Base-by-base conservation (phyloP, 495 filamentous ascomycete genomes). In the Podospora australis region DNA sequence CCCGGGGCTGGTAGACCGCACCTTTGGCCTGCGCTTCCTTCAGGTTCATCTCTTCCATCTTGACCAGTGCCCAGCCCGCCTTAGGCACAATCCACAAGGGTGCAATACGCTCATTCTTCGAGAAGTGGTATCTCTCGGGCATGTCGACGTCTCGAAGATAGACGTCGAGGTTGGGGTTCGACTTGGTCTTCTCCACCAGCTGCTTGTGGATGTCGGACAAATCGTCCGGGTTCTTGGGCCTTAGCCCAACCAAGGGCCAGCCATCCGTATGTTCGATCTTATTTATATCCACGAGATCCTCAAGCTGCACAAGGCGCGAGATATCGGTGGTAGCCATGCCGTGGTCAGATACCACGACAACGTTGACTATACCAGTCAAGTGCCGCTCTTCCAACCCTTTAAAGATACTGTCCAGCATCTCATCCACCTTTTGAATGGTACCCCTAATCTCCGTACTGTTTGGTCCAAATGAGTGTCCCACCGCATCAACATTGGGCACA, bases 261-360 rank as follows among this genome's bases (percentile, higher is more conserved):
- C 92, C 92, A 57, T 99, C 92, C 7, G 84, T 85, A 55, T 90
- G 89, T 48, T 83, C 83, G 19, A 95, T 80, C 43, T 85, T 74
- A 36, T 65, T 64, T 0, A 84, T 68, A 55, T 95, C 86, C 24
- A 97, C 75, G 2, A 95, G 57, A 60, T 96, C 89, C 52, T 99
- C 92, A n/a, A 97, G 69, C 62, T 97, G 92, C 20, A 99, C 78
- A 30, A 96, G 69, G n/a, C 91, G 80, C 14, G 81, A 74, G 0
- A 75, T 79, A 28, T 87, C 83, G 0, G 92, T 96, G 1, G 87
- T 91, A 3, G 91, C 91, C 92, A 99, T 99, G 17, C 92, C 92
- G 57, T 99, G 92, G 64, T 99, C 92, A 9, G 88, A 95, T 13
- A 99, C 90, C n/a, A 99, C 78, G 26, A 99, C 80, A n/a, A 99